Conservation (phyloP, 2,329 filamentous ascomycete genomes). For the Parastagonospora avenae region DNA sequence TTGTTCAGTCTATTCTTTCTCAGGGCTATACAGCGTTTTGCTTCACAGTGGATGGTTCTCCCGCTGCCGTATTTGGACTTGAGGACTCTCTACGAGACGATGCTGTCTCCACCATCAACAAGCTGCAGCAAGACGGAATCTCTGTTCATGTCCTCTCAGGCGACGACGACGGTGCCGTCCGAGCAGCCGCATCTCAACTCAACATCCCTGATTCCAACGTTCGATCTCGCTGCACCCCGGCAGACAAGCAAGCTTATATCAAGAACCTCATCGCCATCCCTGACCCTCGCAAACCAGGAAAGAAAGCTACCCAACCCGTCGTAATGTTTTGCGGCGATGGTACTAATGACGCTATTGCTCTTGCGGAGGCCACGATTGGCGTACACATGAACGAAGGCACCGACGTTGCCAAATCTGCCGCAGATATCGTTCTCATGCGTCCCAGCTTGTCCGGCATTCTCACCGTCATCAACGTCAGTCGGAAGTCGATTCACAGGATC, state of each 20-base stretch:
- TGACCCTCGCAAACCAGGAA: not conserved
- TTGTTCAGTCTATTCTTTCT: constrained; percentile 40
- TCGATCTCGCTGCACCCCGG: constrained; percentile 56
- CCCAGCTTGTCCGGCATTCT: constrained; percentile 61
- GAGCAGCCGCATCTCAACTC: constrained; percentile 48
- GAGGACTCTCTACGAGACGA: constrained; percentile 56
- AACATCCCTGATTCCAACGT: constrained; percentile 48
- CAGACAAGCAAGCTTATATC: constrained; percentile 61
- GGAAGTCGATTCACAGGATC: constrained; percentile 48
- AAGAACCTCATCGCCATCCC: constrained; percentile 24
- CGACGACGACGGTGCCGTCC: constrained; percentile 58
- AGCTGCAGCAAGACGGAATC: constrained; percentile 56
- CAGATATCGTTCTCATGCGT: constrained; percentile 71
- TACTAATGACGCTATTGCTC: constrained; percentile 78
- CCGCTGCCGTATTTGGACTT: constrained; percentile 58
- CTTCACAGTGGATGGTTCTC: constrained; percentile 55
- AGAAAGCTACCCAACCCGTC: constrained; percentile 26
- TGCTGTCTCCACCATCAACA: constrained; percentile 56
- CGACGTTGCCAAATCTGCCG: constrained; percentile 69
- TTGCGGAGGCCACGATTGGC: constrained; percentile 73
- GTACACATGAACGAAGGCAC: constrained; percentile 65
- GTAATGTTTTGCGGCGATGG: constrained; percentile 78
- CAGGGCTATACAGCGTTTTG: constrained; percentile 52
- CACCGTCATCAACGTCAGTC: constrained; percentile 60
- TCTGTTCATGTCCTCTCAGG: constrained; percentile 62